These are phyloP conservation scores for Penicillium cosmopolitanum DNA, from an alignment of 495 filamentous ascomycete genomes.

Conservation along the genomic window DNA sequence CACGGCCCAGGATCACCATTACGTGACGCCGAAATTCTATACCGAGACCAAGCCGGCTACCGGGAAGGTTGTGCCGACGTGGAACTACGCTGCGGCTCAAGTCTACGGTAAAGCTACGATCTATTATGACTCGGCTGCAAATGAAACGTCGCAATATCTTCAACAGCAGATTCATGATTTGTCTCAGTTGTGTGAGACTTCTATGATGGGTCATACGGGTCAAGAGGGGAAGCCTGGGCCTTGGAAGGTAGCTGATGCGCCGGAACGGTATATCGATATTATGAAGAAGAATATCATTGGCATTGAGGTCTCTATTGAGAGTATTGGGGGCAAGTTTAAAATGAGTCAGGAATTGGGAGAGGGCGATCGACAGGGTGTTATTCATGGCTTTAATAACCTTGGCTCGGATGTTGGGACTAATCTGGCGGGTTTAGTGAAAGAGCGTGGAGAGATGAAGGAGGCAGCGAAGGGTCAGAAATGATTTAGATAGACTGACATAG, in stretches of 20 bases:
- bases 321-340: constrained; percentile 58
- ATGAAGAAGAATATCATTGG: constrained; percentile 58
- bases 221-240: constrained; percentile 30
- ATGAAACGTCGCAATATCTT: constrained; percentile 42
- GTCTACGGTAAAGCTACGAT: constrained; percentile 52
- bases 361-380: constrained; percentile 49
- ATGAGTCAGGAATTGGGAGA: constrained; percentile 57
- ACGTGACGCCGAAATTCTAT: constrained; percentile 63
- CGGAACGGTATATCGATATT: constrained; percentile 48
- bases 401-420: constrained; percentile 41
- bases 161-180: constrained; percentile 47
- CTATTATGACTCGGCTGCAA: constrained; percentile 41
- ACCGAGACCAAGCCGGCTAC: constrained; percentile 56
- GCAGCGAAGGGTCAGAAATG: constrained; percentile 2
- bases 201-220: constrained; percentile 49
- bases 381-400: constrained; percentile 50
- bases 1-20: constrained; percentile 49
- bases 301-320: constrained; percentile 50
- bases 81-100: constrained; percentile 60
- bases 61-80: constrained; percentile 61
- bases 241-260: constrained; percentile 54
- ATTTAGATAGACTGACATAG: not conserved
- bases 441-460: constrained; percentile 36
- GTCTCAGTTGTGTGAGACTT: constrained; percentile 45
- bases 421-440: constrained; percentile 44